These are phyloP conservation scores for Penicillium italicum DNA, from an alignment of 2,329 filamentous ascomycete species.

Conservation along the genomic window DNA sequence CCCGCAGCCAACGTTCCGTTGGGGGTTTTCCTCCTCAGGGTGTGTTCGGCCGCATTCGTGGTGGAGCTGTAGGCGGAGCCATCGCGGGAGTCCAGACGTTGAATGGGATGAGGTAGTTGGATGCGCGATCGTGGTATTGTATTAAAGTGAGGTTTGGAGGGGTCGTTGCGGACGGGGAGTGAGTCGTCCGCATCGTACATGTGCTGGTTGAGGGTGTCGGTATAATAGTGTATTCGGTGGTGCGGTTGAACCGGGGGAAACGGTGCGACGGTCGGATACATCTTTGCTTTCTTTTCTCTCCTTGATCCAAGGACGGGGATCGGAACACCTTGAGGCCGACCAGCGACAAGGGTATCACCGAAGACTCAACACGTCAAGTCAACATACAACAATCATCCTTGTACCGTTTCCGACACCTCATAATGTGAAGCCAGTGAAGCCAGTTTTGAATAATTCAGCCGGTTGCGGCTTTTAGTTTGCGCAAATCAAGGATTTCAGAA, in stretches of 20 bases:
- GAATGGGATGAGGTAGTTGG: slow-evolving; percentile 40
- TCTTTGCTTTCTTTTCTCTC: slow-evolving; percentile 30
- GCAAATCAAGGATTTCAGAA: not conserved
- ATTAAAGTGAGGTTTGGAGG: slow-evolving; percentile 26
- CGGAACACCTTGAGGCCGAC: slow-evolving; percentile 16
- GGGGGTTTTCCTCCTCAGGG: slow-evolving; percentile 85
- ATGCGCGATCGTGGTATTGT: slow-evolving; percentile 31
- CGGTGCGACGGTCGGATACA: slow-evolving; percentile 49
- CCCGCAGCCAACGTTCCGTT: slow-evolving; percentile 88
- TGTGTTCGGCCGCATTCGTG: slow-evolving; percentile 58
- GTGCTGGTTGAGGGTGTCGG: slow-evolving; percentile 29
- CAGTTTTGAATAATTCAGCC: not conserved
- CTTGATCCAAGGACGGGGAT: slow-evolving; percentile 9
- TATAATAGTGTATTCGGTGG: slow-evolving; percentile 34
- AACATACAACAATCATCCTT: slow-evolving; percentile 40
- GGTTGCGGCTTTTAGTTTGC: not conserved
- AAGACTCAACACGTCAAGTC: slow-evolving; percentile 25
- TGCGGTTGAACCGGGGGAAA: slow-evolving; percentile 44
- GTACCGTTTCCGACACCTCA: slow-evolving; percentile 46
- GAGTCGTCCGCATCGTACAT: slow-evolving; percentile 31
- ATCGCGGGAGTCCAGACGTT: slow-evolving; percentile 34
- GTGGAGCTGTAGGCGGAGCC: slow-evolving; percentile 23
- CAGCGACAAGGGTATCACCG: slow-evolving; percentile 6
- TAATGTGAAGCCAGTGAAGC: slow-evolving; percentile 33
- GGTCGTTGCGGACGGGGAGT: slow-evolving; percentile 27